Evolutionary conservation across 306 rosid species (phyloP).

Genomic region (Albizia julibrissin): DNA sequence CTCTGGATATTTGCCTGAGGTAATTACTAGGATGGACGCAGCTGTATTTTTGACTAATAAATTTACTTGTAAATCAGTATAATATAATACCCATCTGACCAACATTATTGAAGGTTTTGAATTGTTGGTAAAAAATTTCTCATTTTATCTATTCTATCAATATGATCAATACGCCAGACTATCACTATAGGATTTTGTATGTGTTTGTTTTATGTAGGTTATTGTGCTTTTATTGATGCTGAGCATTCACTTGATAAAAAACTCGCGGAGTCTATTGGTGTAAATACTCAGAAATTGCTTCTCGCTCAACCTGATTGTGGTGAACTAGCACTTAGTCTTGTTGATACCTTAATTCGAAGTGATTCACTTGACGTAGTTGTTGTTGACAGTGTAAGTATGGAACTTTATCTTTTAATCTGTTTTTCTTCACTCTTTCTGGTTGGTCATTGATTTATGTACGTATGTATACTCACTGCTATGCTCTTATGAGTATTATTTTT

Average conservation of each 20-base stretch:
- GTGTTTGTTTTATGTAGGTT: constrained; percentile 50
- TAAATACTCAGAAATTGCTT: constrained; percentile 69
- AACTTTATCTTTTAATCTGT: constrained; percentile 21
- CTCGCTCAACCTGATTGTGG: constrained; percentile 94
- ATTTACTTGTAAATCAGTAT: background rate
- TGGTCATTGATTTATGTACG: background rate
- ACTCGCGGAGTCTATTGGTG: constrained; percentile 59
- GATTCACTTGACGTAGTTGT: constrained; percentile 94
- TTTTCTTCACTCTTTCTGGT: background rate
- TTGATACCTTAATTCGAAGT: constrained; percentile 81
- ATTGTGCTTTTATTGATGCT: constrained; percentile 71
- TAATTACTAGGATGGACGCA: background rate
- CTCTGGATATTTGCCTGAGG: constrained; percentile 1
- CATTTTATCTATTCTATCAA: background rate
- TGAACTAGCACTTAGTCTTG: constrained; percentile 88
- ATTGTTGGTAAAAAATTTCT: background rate
- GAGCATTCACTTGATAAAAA: constrained; percentile 81
- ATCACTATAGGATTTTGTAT: constrained; percentile 10
- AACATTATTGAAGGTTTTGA: constrained; percentile 14
- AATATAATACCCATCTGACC: constrained; percentile 10
- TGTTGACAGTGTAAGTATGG: constrained; percentile 84
- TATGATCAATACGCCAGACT: constrained; percentile 2
- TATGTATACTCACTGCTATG: background rate
- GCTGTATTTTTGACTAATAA: background rate
- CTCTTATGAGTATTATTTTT: background rate